Evolutionary conservation across 352 stramenopile species (phyloP).

Genomic region (Phytophthora multivora): DNA sequence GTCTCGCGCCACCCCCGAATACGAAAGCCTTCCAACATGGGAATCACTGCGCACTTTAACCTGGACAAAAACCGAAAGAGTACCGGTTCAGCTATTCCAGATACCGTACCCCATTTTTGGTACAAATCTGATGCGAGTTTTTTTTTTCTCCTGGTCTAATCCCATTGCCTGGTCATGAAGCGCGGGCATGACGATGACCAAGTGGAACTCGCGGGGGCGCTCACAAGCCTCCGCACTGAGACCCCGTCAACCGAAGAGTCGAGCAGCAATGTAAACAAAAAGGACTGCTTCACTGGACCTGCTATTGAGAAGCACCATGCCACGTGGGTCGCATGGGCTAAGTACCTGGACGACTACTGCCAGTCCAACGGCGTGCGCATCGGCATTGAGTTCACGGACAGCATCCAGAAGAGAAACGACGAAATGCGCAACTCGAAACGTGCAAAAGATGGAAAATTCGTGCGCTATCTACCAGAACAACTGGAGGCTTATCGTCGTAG

Average conservation of each 20-base stretch:
- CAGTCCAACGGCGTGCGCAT: constrained; percentile 6
- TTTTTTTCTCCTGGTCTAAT: constrained; percentile 2
- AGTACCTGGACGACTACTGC: constrained; percentile 12
- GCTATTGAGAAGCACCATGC: constrained; percentile 6
- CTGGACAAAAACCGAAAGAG: not conserved
- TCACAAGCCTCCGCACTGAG: constrained; percentile 6
- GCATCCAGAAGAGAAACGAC: constrained; percentile 12
- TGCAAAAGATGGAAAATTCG: constrained; percentile 9
- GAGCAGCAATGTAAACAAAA: not conserved
- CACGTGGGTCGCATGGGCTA: constrained; percentile 10
- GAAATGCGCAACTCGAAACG: constrained; percentile 15
- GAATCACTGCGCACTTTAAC: not conserved
- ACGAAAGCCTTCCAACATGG: constrained; percentile 15
- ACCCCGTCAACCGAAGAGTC: not conserved
- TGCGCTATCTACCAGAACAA: not conserved
- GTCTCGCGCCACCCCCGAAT: constrained; percentile 25
- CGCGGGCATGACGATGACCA: constrained; percentile 3
- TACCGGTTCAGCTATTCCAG: not conserved
- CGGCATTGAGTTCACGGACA: constrained; percentile 13
- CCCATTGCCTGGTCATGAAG: constrained; percentile 7
- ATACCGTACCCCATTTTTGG: not conserved
- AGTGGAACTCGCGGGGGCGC: constrained; percentile 12
- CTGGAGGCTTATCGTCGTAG: constrained; percentile 17
- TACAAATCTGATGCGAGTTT: not conserved
- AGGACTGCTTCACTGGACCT: not conserved